These are phyloP conservation scores for Coemansia sp. DNA, from an alignment of 192 early-diverging fungal species.

Conservation along the genomic window DNA sequence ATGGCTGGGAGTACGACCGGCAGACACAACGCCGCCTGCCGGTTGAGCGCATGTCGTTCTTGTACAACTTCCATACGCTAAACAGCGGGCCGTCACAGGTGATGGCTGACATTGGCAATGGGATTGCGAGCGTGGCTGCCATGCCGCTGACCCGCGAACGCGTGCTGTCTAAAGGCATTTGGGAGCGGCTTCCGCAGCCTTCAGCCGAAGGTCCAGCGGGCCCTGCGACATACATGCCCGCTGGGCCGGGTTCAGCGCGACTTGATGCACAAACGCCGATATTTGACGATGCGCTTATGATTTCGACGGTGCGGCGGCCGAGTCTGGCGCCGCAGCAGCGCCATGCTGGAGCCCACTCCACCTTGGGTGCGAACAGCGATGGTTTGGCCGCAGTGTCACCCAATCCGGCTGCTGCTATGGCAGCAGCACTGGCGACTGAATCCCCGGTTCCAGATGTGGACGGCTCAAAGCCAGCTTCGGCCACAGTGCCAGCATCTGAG, in stretches of 20 bases:
- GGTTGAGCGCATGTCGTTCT: conserved; percentile 31
- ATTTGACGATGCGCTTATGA: conserved; percentile 17
- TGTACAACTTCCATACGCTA: conserved; percentile 44
- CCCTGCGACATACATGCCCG: neutral
- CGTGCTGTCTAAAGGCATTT: conserved; percentile 29
- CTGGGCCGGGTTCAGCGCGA: neutral
- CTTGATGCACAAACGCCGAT: neutral
- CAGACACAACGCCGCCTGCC: conserved; percentile 35
- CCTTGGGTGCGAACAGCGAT: neutral
- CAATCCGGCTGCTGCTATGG: neutral
- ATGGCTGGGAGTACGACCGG: conserved; percentile 45
- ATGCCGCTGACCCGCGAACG: conserved; percentile 34
- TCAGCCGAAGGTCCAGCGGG: neutral
- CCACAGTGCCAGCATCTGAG: conserved; percentile 21
- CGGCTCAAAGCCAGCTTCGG: neutral
- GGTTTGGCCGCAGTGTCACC: neutral
- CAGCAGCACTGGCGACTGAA: neutral
- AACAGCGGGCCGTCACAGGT: conserved; percentile 21
- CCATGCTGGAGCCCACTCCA: neutral
- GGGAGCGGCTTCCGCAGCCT: conserved; percentile 6
- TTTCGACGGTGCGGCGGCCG: conserved; percentile 8
- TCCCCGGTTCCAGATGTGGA: neutral
- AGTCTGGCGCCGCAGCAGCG: conserved; percentile 6
- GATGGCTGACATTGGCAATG: conserved; percentile 43
- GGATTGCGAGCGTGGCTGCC: conserved; percentile 32